A percentile compares a stretch with the other conserved stretches of the same genome.
Conservation (phyloP, 2,329 filamentous ascomycete genomes). For the Trichoderma oligosporum region DNA sequence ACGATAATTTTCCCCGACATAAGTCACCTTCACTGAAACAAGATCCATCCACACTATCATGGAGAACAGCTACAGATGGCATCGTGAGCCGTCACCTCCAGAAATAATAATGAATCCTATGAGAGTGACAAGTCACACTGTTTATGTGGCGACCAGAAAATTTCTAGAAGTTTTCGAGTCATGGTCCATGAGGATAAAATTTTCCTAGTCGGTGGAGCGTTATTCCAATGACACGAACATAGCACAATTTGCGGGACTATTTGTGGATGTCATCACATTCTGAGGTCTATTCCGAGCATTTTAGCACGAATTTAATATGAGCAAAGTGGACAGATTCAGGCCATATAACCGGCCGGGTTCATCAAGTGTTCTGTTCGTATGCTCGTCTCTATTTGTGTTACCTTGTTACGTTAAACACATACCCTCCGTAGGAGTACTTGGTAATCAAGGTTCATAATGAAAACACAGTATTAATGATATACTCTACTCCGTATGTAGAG, state of each 20-base stretch:
- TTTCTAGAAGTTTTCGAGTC: slow-evolving; percentile 19
- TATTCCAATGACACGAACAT: not conserved
- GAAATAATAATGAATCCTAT: not conserved
- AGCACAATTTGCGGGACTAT: not conserved
- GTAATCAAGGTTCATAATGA: too few species aligned
- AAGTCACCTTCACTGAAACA: too few species aligned
- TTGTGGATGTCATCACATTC: not conserved
- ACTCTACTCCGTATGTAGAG: too few species aligned
- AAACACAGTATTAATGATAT: too few species aligned
- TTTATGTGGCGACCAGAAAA: slow-evolving; percentile 10
- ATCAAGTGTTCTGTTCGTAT: too few species aligned
- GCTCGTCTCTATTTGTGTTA: too few species aligned
- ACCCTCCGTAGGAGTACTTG: too few species aligned
- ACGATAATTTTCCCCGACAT: not conserved
- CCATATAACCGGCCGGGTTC: too few species aligned
- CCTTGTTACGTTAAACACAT: too few species aligned
- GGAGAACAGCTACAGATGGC: not conserved
- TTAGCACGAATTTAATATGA: too few species aligned
- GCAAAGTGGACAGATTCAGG: not conserved
- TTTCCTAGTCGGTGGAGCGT: slow-evolving; percentile 14
- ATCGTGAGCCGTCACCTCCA: not conserved
- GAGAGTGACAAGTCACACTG: not conserved
- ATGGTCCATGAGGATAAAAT: slow-evolving; percentile 14
- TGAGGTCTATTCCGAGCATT: not conserved
- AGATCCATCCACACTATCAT: not conserved